phyloP scores from a whole-genome alignment of 805 yeast species.

The Saturnispora silvae region DNA sequence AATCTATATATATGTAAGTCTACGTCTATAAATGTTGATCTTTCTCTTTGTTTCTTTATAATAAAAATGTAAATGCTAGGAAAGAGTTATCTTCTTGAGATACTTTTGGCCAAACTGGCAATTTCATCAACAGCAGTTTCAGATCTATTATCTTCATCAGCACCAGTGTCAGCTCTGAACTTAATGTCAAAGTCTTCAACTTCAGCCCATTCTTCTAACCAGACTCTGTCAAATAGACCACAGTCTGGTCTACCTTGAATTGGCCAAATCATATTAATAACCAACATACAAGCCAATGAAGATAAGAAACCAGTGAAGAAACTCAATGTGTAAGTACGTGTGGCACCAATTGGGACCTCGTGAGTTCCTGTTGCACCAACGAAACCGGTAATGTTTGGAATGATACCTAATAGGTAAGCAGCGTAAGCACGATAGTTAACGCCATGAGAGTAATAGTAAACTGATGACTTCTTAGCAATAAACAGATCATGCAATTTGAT shows the following conservation, averaged over 20 bases:
- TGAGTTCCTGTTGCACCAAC: slow-evolving; percentile 14
- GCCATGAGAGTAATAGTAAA: slow-evolving; percentile 25
- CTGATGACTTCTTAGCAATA: slow-evolving; percentile 7
- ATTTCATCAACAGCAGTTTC: neutral
- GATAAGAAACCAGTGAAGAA: slow-evolving; percentile 50
- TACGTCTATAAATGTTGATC: no score
- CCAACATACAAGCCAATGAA: slow-evolving; percentile 44
- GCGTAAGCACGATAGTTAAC: slow-evolving; percentile 24
- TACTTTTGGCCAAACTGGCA: neutral
- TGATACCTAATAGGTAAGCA: slow-evolving; percentile 13
- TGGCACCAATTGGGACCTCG: slow-evolving; percentile 9
- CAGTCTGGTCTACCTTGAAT: slow-evolving; percentile 30
- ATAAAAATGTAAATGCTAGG: no score
- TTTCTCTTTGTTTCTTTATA: no score
- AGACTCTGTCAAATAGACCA: slow-evolving; percentile 39
- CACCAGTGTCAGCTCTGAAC: slow-evolving; percentile 7
- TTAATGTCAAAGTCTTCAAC: slow-evolving; percentile 50
- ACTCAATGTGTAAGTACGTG: slow-evolving; percentile 13
- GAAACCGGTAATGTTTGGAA: slow-evolving; percentile 22
- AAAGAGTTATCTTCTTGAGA: no score
- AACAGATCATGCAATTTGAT: slow-evolving; percentile 20
- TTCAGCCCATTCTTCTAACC: slow-evolving; percentile 54
- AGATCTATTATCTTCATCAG: neutral
- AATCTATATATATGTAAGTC: neutral
- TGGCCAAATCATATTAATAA: slow-evolving; percentile 45